Base-by-base conservation (phyloP, 495 filamentous ascomycete genomes). In the Talaromyces nanjingensis region DNA sequence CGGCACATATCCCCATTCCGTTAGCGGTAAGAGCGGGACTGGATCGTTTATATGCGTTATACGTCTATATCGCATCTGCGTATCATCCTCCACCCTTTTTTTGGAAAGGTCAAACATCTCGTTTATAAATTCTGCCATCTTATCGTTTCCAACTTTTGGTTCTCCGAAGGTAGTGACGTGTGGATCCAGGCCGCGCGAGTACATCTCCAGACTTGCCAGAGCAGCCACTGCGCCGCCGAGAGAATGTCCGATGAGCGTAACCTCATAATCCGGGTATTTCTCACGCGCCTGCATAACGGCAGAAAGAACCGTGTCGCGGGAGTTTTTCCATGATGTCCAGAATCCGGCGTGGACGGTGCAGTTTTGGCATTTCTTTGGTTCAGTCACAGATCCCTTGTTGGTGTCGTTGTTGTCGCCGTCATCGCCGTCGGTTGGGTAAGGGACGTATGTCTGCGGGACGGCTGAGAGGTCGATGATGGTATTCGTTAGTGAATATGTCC, bases 291-390 rank as follows among this genome's bases (percentile, higher is more conserved):
- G 68, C 18, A 76, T 70, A 14, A 97, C 73, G 45, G 83, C 77
- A 0, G 86, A 81, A 0, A 94, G 69, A 5, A 97, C 81, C 12
- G 77, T 72, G 12, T 79, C 70, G 56, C 89, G 85, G 0, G 92
- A 89, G 66, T 86, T 84, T 34, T 79, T 73, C 93, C 93, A 98
- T 6, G 91, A 91, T 24, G 80, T 77, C 72, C 92, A 83, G 75
- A 98, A 98, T 16, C 94, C 94, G 27, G 86, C 85, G 71, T 98
- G 94, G 14, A 98, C 96, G 16, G 88, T 94, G 74, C 94, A 98
- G 68, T 93, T 89, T 1, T 74, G 72, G 71, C 94, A 98, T 64
- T 77, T 76, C 66, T 63, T 39, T 62, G 47, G 14, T 25, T 33
- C 39, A 14, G 33, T 9, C 5, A 58, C 18, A 42, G 63, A 55